phyloP scores from a whole-genome alignment of 2,329 filamentous ascomycete species.

The Alternaria novae-zelandiae region DNA sequence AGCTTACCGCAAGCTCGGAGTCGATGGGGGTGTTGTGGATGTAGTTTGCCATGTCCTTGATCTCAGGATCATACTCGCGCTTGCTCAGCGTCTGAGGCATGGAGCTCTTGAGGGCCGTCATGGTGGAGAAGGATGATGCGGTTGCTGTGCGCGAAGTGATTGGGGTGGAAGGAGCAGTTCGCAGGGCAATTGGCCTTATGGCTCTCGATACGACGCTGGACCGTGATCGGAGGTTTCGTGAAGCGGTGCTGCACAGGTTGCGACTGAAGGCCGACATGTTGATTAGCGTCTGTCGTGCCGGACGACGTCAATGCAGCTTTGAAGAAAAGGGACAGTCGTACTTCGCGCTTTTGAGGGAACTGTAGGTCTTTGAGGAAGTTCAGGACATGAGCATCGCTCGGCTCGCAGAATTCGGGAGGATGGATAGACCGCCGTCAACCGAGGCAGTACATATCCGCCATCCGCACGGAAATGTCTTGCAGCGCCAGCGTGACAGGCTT shows the following conservation, averaged over 20 bases:
- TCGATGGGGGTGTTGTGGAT: constrained; percentile 90
- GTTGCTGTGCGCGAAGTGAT: constrained; percentile 29
- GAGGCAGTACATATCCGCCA: constrained; percentile 28
- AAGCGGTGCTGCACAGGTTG: constrained; percentile 49
- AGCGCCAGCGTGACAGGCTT: not conserved
- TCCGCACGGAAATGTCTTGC: not conserved
- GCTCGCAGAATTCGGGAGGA: constrained; percentile 32
- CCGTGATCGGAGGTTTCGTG: constrained; percentile 46
- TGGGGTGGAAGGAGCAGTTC: constrained; percentile 30
- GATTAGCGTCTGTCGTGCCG: constrained; percentile 46
- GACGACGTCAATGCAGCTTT: constrained; percentile 41
- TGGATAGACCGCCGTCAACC: constrained; percentile 40
- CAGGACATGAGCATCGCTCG: constrained; percentile 30
- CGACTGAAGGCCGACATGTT: constrained; percentile 52
- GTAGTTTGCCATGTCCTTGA: constrained; percentile 93
- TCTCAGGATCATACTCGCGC: constrained; percentile 82
- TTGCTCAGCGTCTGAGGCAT: constrained; percentile 39
- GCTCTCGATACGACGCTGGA: constrained; percentile 43
- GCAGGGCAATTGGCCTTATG: constrained; percentile 46
- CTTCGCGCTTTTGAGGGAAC: constrained; percentile 34
- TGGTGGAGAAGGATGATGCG: constrained; percentile 46
- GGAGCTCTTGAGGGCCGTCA: constrained; percentile 45
- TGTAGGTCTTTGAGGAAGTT: constrained; percentile 29
- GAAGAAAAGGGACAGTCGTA: constrained; percentile 41
- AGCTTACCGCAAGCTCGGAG: constrained; percentile 86